Percentiles rank a stretch among this genome's conserved stretches.
phyloP scores from a whole-genome alignment of 1,284 basidiomycete species.

The Tilletia setariae region DNA sequence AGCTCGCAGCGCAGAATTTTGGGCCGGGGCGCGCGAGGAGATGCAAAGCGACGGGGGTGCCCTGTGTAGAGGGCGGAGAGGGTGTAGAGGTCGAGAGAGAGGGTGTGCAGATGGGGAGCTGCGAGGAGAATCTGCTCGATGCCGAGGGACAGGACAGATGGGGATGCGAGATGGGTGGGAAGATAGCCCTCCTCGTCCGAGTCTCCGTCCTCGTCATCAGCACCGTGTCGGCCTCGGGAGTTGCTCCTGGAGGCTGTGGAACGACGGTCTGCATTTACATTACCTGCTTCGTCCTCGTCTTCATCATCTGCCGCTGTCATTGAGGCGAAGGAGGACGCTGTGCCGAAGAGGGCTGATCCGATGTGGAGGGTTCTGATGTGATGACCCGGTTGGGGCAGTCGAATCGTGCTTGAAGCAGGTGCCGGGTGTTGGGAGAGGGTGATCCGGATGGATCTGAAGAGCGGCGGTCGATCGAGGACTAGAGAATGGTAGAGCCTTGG shows the following conservation, averaged over 20 bases:
- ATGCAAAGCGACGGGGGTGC: slow-evolving; percentile 23
- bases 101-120: slow-evolving; percentile 28
- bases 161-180: slow-evolving; percentile 31
- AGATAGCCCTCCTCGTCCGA: slow-evolving; percentile 40
- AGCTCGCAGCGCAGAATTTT: slow-evolving; percentile 34
- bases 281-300: not conserved
- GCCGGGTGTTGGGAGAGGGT: slow-evolving; percentile 7
- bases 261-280: not conserved
- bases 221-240: no score
- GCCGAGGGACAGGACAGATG: slow-evolving; percentile 28
- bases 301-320: slow-evolving; percentile 2
- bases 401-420: not conserved
- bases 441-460: slow-evolving; percentile 5
- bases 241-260: not conserved
- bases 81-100: slow-evolving; percentile 41
- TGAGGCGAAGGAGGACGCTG: not conserved
- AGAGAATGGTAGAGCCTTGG: slow-evolving; percentile 10
- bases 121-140: slow-evolving; percentile 43
- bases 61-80: slow-evolving; percentile 33
- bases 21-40: slow-evolving; percentile 32
- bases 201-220: slow-evolving; percentile 6
- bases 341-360: slow-evolving; percentile 13
- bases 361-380: slow-evolving; percentile 9
- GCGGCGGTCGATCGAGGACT: not conserved
- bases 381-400: not conserved